phyloP scores from a whole-genome alignment of 768 basidiomycete genomes.

The Pholiota molesta region DNA sequence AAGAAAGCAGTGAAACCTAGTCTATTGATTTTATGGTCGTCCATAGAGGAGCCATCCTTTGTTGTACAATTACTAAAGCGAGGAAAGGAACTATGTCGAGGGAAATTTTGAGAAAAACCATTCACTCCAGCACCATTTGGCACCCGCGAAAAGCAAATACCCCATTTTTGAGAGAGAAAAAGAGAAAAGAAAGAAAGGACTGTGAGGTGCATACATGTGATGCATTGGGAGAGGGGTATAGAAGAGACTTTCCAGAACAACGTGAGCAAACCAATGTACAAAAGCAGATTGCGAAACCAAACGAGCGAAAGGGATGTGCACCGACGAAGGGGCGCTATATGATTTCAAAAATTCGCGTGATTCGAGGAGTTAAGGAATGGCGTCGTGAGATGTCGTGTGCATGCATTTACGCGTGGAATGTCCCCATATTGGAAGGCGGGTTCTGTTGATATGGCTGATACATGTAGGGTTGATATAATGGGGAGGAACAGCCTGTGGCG shows the following conservation, averaged over 20 bases:
- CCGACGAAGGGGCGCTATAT: conserved; percentile 18
- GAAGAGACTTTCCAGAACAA: conserved; percentile 32
- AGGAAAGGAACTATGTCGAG: conserved; percentile 33
- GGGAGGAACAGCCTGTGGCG: conserved; percentile 60
- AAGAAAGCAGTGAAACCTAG: conserved; percentile 29
- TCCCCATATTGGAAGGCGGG: conserved; percentile 71
- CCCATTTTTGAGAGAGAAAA: conserved; percentile 26
- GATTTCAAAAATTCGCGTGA: conserved; percentile 27
- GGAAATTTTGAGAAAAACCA: conserved; percentile 29
- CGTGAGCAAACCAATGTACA: conserved; percentile 40
- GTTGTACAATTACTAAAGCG: conserved; percentile 46
- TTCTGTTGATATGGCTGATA: conserved; percentile 83
- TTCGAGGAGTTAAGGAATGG: conserved; percentile 33
- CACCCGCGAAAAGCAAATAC: conserved; percentile 21
- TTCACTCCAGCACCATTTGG: conserved; percentile 40
- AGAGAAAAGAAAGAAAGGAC: conserved; percentile 29
- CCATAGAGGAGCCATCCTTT: conserved; percentile 37
- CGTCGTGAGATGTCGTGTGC: conserved; percentile 49
- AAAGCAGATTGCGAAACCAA: conserved; percentile 31
- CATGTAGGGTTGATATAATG: conserved; percentile 85
- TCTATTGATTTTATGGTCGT: conserved; percentile 38
- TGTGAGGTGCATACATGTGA: conserved; percentile 35
- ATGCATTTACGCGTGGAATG: conserved; percentile 64
- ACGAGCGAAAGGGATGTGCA: conserved; percentile 27
- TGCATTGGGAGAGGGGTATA: conserved; percentile 38